These are phyloP conservation scores for Chalciporus pseudorubinellus DNA, from an alignment of 768 basidiomycete genomes.

Conservation along the genomic window DNA sequence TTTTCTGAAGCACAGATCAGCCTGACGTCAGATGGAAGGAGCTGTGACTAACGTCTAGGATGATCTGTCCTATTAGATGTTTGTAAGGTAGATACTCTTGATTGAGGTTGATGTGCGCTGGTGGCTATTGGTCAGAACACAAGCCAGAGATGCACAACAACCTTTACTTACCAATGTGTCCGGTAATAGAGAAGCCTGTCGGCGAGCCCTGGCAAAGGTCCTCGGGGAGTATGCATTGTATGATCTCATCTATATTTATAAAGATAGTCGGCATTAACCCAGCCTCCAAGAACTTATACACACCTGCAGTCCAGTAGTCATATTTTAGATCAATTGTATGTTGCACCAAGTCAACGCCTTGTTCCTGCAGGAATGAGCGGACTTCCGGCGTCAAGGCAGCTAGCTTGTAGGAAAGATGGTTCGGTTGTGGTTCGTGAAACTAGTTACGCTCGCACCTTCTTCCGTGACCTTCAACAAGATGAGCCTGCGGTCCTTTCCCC, in stretches of 20 bases:
- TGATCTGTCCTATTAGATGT: conserved; percentile 84
- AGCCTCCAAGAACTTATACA: conserved; percentile 1
- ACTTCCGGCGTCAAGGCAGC: conserved; percentile 63
- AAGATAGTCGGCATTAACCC: neutral
- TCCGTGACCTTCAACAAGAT: conserved; percentile 61
- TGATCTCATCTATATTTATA: conserved; percentile 65
- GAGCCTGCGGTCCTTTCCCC: conserved; percentile 53
- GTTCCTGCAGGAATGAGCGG: conserved; percentile 51
- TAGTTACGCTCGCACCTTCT: conserved; percentile 48
- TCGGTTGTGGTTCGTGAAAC: conserved; percentile 1
- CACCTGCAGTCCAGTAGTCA: conserved; percentile 87
- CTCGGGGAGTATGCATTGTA: conserved; percentile 79
- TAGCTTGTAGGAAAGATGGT: conserved; percentile 43
- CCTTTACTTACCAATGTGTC: conserved; percentile 79
- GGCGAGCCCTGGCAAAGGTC: conserved; percentile 77
- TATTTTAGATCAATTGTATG: conserved; percentile 72
- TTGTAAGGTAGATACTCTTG: conserved; percentile 92
- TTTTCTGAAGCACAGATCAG: conserved; percentile 63
- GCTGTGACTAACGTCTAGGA: conserved; percentile 70
- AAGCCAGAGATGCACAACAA: neutral
- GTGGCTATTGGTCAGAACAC: conserved; percentile 3
- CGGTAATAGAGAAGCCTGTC: conserved; percentile 81
- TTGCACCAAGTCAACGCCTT: conserved; percentile 53
- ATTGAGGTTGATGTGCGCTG: conserved; percentile 90
- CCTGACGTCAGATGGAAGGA: neutral